A percentile compares a stretch with the other conserved stretches of the same genome.
Conservation (phyloP, 2,329 filamentous ascomycete species). For the Zalaria obscura region DNA sequence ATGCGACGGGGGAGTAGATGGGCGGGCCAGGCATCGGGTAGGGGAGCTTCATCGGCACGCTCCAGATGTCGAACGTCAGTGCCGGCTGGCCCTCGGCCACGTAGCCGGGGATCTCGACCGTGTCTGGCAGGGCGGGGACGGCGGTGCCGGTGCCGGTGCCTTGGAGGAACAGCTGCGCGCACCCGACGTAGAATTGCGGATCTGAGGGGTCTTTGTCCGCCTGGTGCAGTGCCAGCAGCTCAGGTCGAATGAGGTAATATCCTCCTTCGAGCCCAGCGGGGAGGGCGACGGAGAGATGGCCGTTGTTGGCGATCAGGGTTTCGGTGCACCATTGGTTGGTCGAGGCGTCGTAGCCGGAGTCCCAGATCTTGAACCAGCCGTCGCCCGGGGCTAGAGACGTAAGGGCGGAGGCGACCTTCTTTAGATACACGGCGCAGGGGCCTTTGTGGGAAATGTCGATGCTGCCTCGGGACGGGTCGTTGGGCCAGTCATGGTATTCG, state of each 20-base stretch:
- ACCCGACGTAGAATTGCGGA: slow-evolving; percentile 62
- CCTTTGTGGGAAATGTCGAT: slow-evolving; percentile 52
- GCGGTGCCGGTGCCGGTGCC: slow-evolving; percentile 29
- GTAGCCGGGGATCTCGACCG: slow-evolving; percentile 54
- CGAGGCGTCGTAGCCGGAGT: slow-evolving; percentile 47
- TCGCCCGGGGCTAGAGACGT: slow-evolving; percentile 39
- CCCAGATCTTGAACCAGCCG: slow-evolving; percentile 70
- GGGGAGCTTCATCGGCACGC: slow-evolving; percentile 32
- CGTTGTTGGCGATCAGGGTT: slow-evolving; percentile 49
- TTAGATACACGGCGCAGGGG: slow-evolving; percentile 61
- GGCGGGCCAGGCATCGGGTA: slow-evolving; percentile 46
- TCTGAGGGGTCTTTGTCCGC: slow-evolving; percentile 37
- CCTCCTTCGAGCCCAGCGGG: slow-evolving; percentile 49
- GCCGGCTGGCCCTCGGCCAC: slow-evolving; percentile 39
- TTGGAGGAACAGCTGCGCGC: slow-evolving; percentile 54
- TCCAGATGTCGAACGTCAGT: slow-evolving; percentile 53
- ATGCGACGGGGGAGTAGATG: slow-evolving; percentile 30
- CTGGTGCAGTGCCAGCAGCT: slow-evolving; percentile 55
- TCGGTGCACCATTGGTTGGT: slow-evolving; percentile 55
- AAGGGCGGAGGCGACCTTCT: slow-evolving; percentile 47
- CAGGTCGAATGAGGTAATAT: slow-evolving; percentile 57
- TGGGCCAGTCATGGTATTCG: slow-evolving; percentile 48
- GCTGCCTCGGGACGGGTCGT: slow-evolving; percentile 37
- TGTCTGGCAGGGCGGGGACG: slow-evolving; percentile 28
- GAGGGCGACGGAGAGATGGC: slow-evolving; percentile 51